These are phyloP conservation scores for Cladophialophora immunda DNA, from an alignment of 2,329 filamentous ascomycete species.

Conservation along the genomic window DNA sequence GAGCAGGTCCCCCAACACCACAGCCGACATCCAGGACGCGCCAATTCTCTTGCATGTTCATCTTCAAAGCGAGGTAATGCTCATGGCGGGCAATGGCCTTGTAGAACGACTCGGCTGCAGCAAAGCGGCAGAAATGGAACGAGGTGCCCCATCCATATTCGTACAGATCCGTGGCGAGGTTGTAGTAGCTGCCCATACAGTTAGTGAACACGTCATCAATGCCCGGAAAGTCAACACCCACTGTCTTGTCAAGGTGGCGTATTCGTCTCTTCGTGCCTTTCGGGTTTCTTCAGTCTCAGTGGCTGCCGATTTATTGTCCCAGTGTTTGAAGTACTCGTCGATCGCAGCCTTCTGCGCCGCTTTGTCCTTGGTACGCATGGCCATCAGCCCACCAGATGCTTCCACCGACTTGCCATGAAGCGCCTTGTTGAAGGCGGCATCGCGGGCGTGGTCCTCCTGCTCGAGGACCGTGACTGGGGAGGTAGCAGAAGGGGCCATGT, in stretches of 20 bases:
- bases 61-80: conserved; percentile 93
- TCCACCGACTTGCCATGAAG: conserved; percentile 80
- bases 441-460: conserved; percentile 81
- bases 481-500: conserved; percentile 58
- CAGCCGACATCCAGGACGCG: conserved; percentile 95
- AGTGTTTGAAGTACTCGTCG: conserved; percentile 96
- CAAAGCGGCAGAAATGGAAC: conserved; percentile 98
- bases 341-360: conserved; percentile 81
- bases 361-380: conserved; percentile 83
- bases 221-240: conserved; percentile 58
- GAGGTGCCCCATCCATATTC: conserved; percentile 96
- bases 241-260: conserved; percentile 92
- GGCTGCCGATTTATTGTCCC: conserved; percentile 82
- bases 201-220: conserved; percentile 11
- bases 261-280: conserved; percentile 84
- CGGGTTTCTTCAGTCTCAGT: conserved; percentile 85
- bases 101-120: conserved; percentile 82
- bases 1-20: conserved; percentile 92
- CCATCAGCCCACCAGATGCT: conserved; percentile 75
- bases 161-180: conserved; percentile 94
- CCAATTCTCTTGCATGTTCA: conserved; percentile 85
- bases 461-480: conserved; percentile 64
- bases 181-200: conserved; percentile 77
- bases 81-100: conserved; percentile 96
- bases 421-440: conserved; percentile 90